Conservation (phyloP, 306 rosid genomes). For the Hippophae tibetana region DNA sequence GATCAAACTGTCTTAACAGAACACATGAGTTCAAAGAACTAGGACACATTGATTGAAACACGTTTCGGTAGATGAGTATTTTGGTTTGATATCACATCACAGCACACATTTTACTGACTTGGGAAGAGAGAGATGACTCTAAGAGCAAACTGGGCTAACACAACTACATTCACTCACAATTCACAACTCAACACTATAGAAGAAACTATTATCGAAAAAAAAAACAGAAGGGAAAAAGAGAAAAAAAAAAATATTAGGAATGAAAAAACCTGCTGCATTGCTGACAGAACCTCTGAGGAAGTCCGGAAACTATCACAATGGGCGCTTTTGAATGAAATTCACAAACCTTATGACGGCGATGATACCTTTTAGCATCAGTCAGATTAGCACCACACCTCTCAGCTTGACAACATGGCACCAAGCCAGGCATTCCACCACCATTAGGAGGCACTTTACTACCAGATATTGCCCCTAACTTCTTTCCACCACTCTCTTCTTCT, state of each 20-base stretch:
- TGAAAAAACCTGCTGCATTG: slow-evolving; percentile 91
- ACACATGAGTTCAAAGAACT: too few relatives aligned
- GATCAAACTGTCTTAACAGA: too few relatives aligned
- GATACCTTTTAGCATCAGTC: slow-evolving; percentile 50
- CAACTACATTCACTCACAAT: too few relatives aligned
- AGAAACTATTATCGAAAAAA: background rate
- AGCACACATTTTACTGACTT: too few relatives aligned
- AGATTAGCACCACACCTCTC: slow-evolving; percentile 63
- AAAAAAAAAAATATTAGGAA: background rate
- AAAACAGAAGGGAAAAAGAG: background rate
- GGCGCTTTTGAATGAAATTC: slow-evolving; percentile 81
- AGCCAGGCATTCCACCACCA: slow-evolving; percentile 1
- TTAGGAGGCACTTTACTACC: background rate
- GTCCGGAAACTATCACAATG: slow-evolving; percentile 49
- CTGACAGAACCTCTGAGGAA: slow-evolving; percentile 84
- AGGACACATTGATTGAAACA: too few relatives aligned
- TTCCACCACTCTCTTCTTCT: slow-evolving; percentile 24
- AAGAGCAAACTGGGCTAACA: too few relatives aligned
- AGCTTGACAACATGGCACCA: slow-evolving; percentile 50
- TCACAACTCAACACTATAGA: background rate
- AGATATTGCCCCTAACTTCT: background rate
- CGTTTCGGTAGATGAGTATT: background rate
- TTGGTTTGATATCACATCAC: background rate
- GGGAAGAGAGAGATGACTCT: too few relatives aligned
- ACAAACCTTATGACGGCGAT: slow-evolving; percentile 94